Conservation (phyloP, 75 land plant genomes). For the Ceratopteris richardii region DNA sequence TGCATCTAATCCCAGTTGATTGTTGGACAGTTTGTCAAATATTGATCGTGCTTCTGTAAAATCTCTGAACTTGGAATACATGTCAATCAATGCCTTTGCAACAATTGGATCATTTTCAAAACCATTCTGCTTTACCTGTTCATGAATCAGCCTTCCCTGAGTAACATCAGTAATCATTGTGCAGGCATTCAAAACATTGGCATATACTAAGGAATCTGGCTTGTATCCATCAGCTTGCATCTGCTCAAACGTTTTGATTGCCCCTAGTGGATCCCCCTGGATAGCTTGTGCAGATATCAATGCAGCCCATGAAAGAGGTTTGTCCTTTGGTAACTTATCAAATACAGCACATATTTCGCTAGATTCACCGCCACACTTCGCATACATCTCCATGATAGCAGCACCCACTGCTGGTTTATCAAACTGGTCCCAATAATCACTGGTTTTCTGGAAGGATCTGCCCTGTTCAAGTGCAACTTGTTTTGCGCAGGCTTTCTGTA, state of each 20-base stretch:
- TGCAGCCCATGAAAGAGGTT: slow-evolving; percentile 33
- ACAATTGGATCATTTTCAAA: slow-evolving; percentile 34
- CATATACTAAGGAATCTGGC: slow-evolving; percentile 31
- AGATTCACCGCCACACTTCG: slow-evolving; percentile 13
- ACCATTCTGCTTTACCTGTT: slow-evolving; percentile 29
- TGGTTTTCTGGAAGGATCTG: neutral
- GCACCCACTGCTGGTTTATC: slow-evolving; percentile 1
- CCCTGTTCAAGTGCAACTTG: neutral
- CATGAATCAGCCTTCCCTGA: slow-evolving; percentile 39
- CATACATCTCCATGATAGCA: slow-evolving; percentile 33
- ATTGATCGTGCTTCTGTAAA: slow-evolving; percentile 29
- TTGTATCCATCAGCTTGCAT: slow-evolving; percentile 19
- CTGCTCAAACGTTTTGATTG: slow-evolving; percentile 22
- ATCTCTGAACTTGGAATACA: slow-evolving; percentile 47
- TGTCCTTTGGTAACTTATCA: slow-evolving; percentile 20
- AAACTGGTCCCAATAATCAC: slow-evolving; percentile 6
- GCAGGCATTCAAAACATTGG: slow-evolving; percentile 36
- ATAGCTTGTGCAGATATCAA: slow-evolving; percentile 40
- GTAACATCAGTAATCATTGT: slow-evolving; percentile 14
- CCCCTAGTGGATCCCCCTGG: slow-evolving; percentile 18
- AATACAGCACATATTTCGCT: slow-evolving; percentile 21
- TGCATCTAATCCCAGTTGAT: slow-evolving; percentile 20
- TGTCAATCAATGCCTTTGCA: slow-evolving; percentile 47
- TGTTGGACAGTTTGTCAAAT: slow-evolving; percentile 24
- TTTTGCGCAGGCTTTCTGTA: neutral